Percentiles rank a stretch among this genome's conserved stretches.
Evolutionary conservation across 257 asterid genomes (phyloP).

Genomic region (Rauvolfia tetraphylla): DNA sequence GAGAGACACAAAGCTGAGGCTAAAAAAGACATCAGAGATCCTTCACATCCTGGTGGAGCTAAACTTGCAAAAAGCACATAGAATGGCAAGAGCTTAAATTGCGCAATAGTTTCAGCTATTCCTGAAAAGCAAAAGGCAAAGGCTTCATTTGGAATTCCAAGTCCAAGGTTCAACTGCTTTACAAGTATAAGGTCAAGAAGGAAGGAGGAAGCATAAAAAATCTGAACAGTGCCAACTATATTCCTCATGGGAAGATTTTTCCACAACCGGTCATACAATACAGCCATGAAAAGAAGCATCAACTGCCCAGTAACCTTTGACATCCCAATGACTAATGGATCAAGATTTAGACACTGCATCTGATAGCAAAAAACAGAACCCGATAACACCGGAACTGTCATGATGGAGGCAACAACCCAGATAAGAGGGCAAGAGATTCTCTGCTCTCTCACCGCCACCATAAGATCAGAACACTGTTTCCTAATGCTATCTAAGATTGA

Average conservation of each 20-base stretch:
- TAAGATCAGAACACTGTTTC: constrained; percentile 54
- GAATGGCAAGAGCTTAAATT: constrained; percentile 79
- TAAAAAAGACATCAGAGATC: constrained; percentile 68
- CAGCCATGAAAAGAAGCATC: constrained; percentile 52
- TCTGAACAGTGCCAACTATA: constrained; percentile 42
- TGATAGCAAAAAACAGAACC: constrained; percentile 91
- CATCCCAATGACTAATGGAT: constrained; percentile 70
- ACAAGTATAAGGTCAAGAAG: constrained; percentile 73
- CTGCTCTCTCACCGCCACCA: constrained; percentile 46
- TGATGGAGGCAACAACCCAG: constrained; percentile 62
- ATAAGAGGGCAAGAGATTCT: constrained; percentile 53
- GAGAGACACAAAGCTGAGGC: constrained; percentile 73
- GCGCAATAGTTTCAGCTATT: constrained; percentile 70
- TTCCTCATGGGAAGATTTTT: constrained; percentile 53
- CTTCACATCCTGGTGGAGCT: constrained; percentile 82
- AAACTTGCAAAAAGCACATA: constrained; percentile 63
- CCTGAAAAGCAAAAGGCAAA: constrained; percentile 79
- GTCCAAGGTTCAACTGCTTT: constrained; percentile 49
- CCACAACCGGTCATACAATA: constrained; percentile 57
- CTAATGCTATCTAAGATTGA: constrained; percentile 39
- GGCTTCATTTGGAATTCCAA: constrained; percentile 70
- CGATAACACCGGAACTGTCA: constrained; percentile 55
- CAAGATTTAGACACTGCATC: constrained; percentile 64
- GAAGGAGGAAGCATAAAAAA: constrained; percentile 55
- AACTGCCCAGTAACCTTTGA: constrained; percentile 81